Base-by-base conservation (phyloP, 306 rosid genomes). In the Chamaecrista fasciculata region DNA sequence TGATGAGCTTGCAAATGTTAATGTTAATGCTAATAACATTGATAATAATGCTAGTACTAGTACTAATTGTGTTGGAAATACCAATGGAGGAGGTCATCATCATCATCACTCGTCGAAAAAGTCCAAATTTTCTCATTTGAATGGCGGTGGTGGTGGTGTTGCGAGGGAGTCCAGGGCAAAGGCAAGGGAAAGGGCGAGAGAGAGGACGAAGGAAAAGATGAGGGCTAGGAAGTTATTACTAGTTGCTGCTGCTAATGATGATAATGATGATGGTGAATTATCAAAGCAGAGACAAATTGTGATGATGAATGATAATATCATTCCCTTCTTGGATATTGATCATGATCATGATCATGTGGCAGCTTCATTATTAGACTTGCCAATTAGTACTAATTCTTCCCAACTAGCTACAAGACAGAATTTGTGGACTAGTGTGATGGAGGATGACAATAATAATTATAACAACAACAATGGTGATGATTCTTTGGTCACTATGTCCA, bases 131-230 rank as follows among this genome's bases (percentile, higher is more conserved):
- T n/a, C n/a, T n/a, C n/a, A n/a, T n/a, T n/a, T n/a, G n/a, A n/a
- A n/a, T n/a, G n/a, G n/a, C n/a, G n/a, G n/a, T n/a, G n/a, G n/a
- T n/a, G n/a, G n/a, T 43, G 5, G 0, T 43, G 6, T 43, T 43
- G 48, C 48, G 4, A 44, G 50, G 33, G 86, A 82, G 56, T 63
- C 83, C 24, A 80, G 91, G 79, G 90, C 66, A 4, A 91, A 80
- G 57, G 94, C 96, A 29, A 83, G 96, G 47, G 93, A 82, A 69
- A 89, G 94, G 72, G 79, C 96, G 0, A 85, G 71, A 33, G 84
- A 83, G 26, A 78, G 96, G 29, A 84, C 96, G 0, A 61, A 43
- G 64, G 83, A 79, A 53, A 90, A 83, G 75, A 8, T 62, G 66
- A 77, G 46, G 34, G 56, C 33, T 19, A 28, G 57, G 42, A 70